A percentile compares a stretch with the other conserved stretches of the same genome.
Conservation (phyloP, 2,329 filamentous ascomycete genomes). For the Fusarium newnesense region DNA sequence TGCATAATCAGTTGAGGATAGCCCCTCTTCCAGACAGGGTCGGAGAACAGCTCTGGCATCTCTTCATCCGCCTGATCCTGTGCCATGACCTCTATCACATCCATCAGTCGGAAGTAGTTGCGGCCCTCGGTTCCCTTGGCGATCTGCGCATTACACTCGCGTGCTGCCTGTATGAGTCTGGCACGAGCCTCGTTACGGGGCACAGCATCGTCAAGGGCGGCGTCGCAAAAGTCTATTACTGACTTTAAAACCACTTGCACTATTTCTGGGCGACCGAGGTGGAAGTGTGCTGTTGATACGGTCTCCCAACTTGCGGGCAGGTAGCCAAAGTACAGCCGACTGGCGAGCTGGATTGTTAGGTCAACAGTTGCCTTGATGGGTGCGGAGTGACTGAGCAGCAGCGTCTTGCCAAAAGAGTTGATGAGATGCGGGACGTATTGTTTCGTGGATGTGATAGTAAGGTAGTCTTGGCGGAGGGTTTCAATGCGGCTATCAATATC, state of each 20-base stretch:
- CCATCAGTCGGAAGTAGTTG: slow-evolving; percentile 6
- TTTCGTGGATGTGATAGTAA: neutral
- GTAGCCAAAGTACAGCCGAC: slow-evolving; percentile 6
- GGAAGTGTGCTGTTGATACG: slow-evolving; percentile 3
- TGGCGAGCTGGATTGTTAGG: slow-evolving; percentile 3
- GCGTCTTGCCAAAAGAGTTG: neutral
- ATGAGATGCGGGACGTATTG: slow-evolving; percentile 5
- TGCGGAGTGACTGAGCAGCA: neutral
- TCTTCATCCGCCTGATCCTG: slow-evolving; percentile 1
- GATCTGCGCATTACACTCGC: slow-evolving; percentile 5
- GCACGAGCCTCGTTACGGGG: neutral
- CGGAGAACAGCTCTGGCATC: neutral
- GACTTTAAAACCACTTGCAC: slow-evolving; percentile 1
- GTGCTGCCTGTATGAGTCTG: neutral
- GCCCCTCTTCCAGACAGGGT: slow-evolving; percentile 5
- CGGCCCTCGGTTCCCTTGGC: neutral
- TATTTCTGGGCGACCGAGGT: slow-evolving; percentile 2
- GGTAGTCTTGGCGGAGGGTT: neutral
- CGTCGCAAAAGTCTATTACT: slow-evolving; percentile 6
- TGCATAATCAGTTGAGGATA: slow-evolving; percentile 5
- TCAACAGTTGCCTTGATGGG: slow-evolving; percentile 8
- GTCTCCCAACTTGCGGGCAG: slow-evolving; percentile 13
- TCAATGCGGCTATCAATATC: neutral
- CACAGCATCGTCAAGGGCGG: neutral
- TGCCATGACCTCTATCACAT: slow-evolving; percentile 6